Conservation (phyloP, 306 rosid genomes). For the Acacia melanoxylon region DNA sequence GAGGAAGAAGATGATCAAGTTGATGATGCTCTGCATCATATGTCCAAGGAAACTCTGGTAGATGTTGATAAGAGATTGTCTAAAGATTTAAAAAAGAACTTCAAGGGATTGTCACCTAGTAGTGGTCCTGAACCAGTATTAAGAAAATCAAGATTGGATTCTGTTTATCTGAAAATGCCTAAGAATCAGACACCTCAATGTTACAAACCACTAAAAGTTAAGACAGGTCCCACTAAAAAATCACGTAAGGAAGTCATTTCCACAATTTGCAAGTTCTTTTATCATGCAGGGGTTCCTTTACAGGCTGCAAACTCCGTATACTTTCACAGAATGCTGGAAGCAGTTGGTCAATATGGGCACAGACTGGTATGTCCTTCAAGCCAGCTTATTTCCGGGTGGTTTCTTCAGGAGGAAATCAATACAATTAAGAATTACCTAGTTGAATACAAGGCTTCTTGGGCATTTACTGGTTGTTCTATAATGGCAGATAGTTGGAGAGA, state of each 20-base stretch:
- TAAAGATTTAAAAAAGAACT: constrained; percentile 55
- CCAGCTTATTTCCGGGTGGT: constrained; percentile 68
- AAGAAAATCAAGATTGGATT: constrained; percentile 89
- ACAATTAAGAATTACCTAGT: constrained; percentile 63
- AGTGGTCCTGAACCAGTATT: constrained; percentile 69
- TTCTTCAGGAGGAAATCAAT: constrained; percentile 76
- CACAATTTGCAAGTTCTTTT: constrained; percentile 90
- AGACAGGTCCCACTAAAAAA: constrained; percentile 56
- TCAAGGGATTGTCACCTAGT: constrained; percentile 57
- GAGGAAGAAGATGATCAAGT: constrained; percentile 71
- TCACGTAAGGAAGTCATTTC: constrained; percentile 76
- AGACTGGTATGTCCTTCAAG: constrained; percentile 73
- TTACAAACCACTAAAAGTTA: constrained; percentile 61
- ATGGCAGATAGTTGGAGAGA: constrained; percentile 90
- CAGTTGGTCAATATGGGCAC: constrained; percentile 78
- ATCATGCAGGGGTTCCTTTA: constrained; percentile 88
- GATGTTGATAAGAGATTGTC: constrained; percentile 67
- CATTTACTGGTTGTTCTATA: constrained; percentile 83
- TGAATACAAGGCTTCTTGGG: constrained; percentile 88
- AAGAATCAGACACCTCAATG: constrained; percentile 63
- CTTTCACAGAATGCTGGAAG: constrained; percentile 88
- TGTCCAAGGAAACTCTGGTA: constrained; percentile 58
- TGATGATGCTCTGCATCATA: constrained; percentile 58
- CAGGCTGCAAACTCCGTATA: constrained; percentile 82
- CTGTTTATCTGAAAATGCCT: constrained; percentile 69